Base-by-base conservation (phyloP, 345 rosid genomes). In the Pistacia vera region DNA sequence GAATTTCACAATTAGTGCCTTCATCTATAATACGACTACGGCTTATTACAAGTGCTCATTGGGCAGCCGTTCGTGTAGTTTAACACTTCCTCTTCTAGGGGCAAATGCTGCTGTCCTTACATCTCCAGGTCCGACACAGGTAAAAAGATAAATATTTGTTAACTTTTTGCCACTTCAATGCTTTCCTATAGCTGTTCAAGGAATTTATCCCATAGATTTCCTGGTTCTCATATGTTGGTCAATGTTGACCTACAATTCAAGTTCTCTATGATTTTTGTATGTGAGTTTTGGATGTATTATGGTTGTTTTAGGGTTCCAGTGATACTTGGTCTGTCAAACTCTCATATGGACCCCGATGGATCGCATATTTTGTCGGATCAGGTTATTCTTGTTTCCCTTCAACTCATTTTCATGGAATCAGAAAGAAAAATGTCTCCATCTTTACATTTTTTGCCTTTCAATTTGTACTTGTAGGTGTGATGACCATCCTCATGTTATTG, bases 311-410 rank as follows among this genome's bases (percentile, higher is more conserved):
- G 94, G 90, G 70, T 66, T 46, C 63, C 0, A 55, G 66, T 71
- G 74, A 75, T 14, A 63, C 64, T 69, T 84, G 87, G 90, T 68
- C 77, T 71, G 85, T 84, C 56, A 83, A 79, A 81, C 73, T 90
- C 67, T 87, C 94, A 2, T 88, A 80, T 61, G 88, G 88, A 74
- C 87, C 92, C 16, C 75, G 90, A 69, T 90, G 94, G 94, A 79
- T 85, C 52, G 67, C 84, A 17, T 88, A 87, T 54, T 33, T 87
- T 28, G 49, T 66, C 56, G 92, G 90, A 74, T 85, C 88, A 81
- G 90, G 94, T 88, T 16, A 75, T 12, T 57, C 72, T 63, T 20
- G 41, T 67, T 63, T 76, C 78, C 73, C 44, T 36, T 22, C 68
- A 12, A 36, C 36, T 72, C 59, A 16, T 62, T 58, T n/a, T 59